Conservation (phyloP, 495 filamentous ascomycete species). For the Lentithecium fluviatile region DNA sequence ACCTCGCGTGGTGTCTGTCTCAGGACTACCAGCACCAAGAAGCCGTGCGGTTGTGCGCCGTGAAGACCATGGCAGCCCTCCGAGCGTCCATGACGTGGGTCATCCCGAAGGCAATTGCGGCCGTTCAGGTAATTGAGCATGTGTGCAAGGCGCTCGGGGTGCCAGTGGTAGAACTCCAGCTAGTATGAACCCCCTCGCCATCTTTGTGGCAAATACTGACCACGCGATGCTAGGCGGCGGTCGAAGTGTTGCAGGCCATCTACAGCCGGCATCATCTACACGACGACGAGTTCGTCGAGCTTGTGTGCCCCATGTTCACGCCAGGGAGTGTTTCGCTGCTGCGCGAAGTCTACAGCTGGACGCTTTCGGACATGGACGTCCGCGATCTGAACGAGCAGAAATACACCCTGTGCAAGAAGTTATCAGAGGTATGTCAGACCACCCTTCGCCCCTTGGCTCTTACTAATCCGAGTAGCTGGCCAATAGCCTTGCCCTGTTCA, state of each 20-base stretch:
- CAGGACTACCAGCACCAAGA: slow-evolving; percentile 61
- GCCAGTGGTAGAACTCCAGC: slow-evolving; percentile 69
- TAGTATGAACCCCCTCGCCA: slow-evolving; percentile 53
- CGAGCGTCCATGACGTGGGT: slow-evolving; percentile 79
- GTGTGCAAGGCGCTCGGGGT: slow-evolving; percentile 74
- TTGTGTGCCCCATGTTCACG: slow-evolving; percentile 77
- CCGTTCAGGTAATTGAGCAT: slow-evolving; percentile 64
- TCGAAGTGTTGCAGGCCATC: slow-evolving; percentile 79
- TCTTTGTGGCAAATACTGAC: slow-evolving; percentile 6
- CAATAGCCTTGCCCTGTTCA: slow-evolving; percentile 75
- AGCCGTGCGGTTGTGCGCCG: slow-evolving; percentile 62
- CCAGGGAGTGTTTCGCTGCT: slow-evolving; percentile 68
- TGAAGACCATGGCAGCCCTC: slow-evolving; percentile 72
- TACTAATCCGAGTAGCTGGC: slow-evolving; percentile 59
- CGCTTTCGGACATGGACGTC: slow-evolving; percentile 62
- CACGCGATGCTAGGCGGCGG: slow-evolving; percentile 60
- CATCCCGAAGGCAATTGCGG: slow-evolving; percentile 73
- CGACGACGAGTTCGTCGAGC: slow-evolving; percentile 72
- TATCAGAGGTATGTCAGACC: slow-evolving; percentile 69
- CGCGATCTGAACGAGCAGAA: slow-evolving; percentile 83
- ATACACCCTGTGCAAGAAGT: slow-evolving; percentile 87
- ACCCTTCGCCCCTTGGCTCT: neutral
- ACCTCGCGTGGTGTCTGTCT: slow-evolving; percentile 71
- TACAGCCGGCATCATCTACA: slow-evolving; percentile 72
- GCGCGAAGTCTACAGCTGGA: slow-evolving; percentile 77